Conservation (phyloP, 768 basidiomycete species). For the Trametes gibbosa region DNA sequence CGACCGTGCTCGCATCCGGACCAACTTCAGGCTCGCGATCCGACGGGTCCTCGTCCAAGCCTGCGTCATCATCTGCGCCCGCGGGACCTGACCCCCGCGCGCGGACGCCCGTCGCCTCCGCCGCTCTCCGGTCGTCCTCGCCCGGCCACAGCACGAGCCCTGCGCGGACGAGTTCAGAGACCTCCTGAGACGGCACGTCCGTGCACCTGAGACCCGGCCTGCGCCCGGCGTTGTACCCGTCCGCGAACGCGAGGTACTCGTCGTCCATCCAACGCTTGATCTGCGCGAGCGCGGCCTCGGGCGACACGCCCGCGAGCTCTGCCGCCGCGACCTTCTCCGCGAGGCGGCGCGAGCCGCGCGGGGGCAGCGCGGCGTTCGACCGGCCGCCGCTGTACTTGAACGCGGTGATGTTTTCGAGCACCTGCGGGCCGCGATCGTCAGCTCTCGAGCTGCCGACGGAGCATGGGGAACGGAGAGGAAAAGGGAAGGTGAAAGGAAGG, state of each 20-base stretch:
- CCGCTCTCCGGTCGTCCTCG: constrained; percentile 4
- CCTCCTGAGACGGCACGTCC: constrained; percentile 46
- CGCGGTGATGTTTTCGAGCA: constrained; percentile 44
- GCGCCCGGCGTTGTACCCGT: constrained; percentile 24
- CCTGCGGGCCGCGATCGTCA: constrained; percentile 31
- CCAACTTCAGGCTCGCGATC: too few species aligned
- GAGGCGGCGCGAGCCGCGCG: constrained; percentile 27
- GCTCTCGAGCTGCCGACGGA: not conserved
- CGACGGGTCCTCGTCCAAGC: too few species aligned
- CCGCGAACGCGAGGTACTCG: constrained; percentile 42
- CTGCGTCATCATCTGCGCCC: too few species aligned
- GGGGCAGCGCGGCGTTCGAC: constrained; percentile 43
- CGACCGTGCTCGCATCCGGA: not conserved
- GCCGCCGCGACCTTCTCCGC: constrained; percentile 21
- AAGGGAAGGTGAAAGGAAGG: too few species aligned
- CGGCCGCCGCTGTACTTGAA: constrained; percentile 36
- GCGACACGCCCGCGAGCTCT: constrained; percentile 12
- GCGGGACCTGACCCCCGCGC: not conserved
- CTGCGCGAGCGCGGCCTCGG: constrained; percentile 23
- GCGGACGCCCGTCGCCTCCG: not conserved
- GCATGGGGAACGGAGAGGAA: not conserved
- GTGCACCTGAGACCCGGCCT: constrained; percentile 40
- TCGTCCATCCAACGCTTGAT: constrained; percentile 29
- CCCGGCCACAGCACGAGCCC: constrained; percentile 44
- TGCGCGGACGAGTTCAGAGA: constrained; percentile 45